Evolutionary conservation across 768 basidiomycete genomes (phyloP).

Genomic region (Zangia roseola): DNA sequence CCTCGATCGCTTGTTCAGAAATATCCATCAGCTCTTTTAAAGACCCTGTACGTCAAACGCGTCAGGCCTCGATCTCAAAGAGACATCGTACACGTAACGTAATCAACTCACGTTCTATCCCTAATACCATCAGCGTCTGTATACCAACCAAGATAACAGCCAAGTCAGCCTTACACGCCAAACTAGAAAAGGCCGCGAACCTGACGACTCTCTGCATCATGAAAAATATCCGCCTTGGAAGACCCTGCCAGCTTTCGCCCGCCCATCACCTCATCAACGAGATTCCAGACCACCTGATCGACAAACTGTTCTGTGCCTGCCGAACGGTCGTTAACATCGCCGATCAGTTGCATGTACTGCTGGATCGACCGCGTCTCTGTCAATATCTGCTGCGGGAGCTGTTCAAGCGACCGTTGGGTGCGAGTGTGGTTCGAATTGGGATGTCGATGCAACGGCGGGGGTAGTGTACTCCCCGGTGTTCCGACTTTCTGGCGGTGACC

Average conservation of each 20-base stretch:
- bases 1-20: conserved; percentile 33
- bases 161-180: not conserved
- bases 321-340: conserved; percentile 10
- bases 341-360: conserved; percentile 39
- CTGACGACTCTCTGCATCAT: conserved; percentile 42
- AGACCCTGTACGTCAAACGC: conserved; percentile 24
- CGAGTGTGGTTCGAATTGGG: not conserved
- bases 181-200: conserved; percentile 24
- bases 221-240: conserved; percentile 41
- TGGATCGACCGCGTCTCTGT: conserved; percentile 38
- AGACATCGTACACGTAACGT: not conserved
- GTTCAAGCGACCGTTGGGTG: conserved; percentile 35
- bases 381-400: conserved; percentile 40
- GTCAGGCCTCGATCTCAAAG: not conserved
- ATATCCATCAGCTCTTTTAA: conserved; percentile 32
- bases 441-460: not conserved
- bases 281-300: conserved; percentile 25
- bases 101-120: conserved; percentile 43
- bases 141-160: not conserved
- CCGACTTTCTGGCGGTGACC: not conserved
- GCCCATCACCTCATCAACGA: conserved; percentile 43
- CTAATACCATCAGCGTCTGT: conserved; percentile 44
- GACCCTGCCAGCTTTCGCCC: conserved; percentile 31
- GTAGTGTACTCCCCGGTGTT: not conserved
- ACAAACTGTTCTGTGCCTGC: conserved; percentile 1